A percentile compares a stretch with the other conserved stretches of the same genome.
phyloP scores from a whole-genome alignment of 192 early-diverging fungal species.

The Coemansia sp. region DNA sequence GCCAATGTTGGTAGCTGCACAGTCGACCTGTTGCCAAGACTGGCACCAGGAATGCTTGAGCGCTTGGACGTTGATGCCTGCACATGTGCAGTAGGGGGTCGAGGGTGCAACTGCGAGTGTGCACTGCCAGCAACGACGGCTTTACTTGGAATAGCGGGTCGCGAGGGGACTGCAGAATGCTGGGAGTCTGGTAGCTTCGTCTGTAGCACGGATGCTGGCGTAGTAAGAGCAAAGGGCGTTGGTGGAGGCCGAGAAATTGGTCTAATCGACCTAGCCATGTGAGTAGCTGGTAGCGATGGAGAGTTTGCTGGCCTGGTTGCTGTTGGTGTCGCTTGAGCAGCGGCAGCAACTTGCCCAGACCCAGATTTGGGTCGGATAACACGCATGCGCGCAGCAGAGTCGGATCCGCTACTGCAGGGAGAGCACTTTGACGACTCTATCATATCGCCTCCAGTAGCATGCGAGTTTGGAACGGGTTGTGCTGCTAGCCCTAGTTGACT shows the following conservation, averaged over 20 bases:
- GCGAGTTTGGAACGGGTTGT: background rate
- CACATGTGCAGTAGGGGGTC: background rate
- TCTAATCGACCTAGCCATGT: background rate
- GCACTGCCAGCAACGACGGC: background rate
- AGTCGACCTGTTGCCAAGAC: background rate
- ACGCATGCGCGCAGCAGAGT: slow-evolving; percentile 22
- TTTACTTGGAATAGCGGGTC: background rate
- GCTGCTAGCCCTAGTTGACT: background rate
- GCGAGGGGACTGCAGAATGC: background rate
- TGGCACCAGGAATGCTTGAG: background rate
- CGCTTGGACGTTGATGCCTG: background rate
- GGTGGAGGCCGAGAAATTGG: background rate
- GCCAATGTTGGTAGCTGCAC: background rate
- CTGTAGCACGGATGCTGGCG: background rate
- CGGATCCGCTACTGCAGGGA: background rate
- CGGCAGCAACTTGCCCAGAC: background rate
- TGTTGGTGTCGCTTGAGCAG: background rate
- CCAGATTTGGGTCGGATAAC: slow-evolving; percentile 12
- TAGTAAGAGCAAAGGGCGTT: background rate
- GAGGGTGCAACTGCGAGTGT: background rate
- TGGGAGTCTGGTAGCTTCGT: background rate
- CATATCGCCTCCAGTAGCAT: background rate
- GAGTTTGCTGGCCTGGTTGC: background rate
- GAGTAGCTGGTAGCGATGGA: background rate
- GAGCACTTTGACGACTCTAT: background rate